Evolutionary conservation across 75 land plant species (phyloP).

Genomic region (Picea sitchensis): DNA sequence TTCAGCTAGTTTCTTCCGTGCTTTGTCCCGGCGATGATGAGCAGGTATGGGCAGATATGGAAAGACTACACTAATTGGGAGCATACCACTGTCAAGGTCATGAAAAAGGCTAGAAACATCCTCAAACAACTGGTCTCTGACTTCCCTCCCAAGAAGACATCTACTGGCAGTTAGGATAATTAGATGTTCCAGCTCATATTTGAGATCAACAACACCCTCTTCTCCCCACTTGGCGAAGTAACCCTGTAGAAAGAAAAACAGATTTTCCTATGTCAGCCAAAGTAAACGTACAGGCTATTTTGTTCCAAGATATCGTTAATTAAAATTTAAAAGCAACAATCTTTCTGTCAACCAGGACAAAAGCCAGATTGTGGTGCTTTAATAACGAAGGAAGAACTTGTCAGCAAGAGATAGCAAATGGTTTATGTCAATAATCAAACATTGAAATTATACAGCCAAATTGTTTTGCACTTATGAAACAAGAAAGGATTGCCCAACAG

Average conservation of each 20-base stretch:
- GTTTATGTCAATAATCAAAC: not conserved
- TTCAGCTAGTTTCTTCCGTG: slow-evolving; percentile 72
- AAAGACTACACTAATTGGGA: slow-evolving; percentile 84
- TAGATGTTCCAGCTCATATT: slow-evolving; percentile 89
- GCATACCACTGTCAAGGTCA: slow-evolving; percentile 98
- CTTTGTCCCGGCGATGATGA: slow-evolving; percentile 79
- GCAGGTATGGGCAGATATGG: slow-evolving; percentile 97
- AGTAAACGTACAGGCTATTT: not conserved
- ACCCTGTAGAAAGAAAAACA: slow-evolving; percentile 37
- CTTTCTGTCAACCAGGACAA: not conserved
- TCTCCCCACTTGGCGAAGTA: slow-evolving; percentile 96
- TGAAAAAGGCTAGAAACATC: slow-evolving; percentile 91
- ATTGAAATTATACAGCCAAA: not conserved
- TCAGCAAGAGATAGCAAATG: not conserved
- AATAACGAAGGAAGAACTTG: not conserved
- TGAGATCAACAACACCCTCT: slow-evolving; percentile 86
- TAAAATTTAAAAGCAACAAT: not conserved
- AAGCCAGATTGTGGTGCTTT: not conserved
- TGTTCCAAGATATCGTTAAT: not conserved
- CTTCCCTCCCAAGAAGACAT: slow-evolving; percentile 86
- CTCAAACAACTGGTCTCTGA: slow-evolving; percentile 88
- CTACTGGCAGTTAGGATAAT: slow-evolving; percentile 94
- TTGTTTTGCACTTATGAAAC: not conserved
- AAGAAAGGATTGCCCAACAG: not conserved
- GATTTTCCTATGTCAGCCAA: not conserved